A percentile compares a stretch with the other conserved stretches of the same genome.
Evolutionary conservation across 2,329 filamentous ascomycete species (phyloP).

Genomic region (Exophiala calicioides): DNA sequence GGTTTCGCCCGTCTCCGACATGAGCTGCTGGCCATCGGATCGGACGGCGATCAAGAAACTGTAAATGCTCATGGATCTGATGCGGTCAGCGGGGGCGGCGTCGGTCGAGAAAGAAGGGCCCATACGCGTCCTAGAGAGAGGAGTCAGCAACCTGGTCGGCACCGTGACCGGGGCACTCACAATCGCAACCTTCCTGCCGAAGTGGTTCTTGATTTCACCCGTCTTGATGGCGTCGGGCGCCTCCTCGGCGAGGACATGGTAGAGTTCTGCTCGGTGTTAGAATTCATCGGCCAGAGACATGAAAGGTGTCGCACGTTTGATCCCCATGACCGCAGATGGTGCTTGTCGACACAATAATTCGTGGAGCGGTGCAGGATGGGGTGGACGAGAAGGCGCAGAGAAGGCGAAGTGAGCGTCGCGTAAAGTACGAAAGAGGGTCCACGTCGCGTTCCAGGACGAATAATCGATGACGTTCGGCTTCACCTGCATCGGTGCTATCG

Average conservation of each 20-base stretch:
- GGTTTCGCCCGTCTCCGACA: conserved; percentile 90
- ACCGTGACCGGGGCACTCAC: conserved; percentile 56
- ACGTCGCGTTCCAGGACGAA: conserved; percentile 8
- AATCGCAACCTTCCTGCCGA: conserved; percentile 96
- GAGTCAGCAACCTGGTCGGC: conserved; percentile 7
- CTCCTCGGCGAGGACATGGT: conserved; percentile 83
- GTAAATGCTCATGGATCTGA: conserved; percentile 95
- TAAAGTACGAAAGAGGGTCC: too few relatives aligned
- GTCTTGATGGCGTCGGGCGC: conserved; percentile 94
- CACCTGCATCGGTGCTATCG: too few relatives aligned
- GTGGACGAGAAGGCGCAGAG: conserved; percentile 3
- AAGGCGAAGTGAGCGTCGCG: conserved; percentile 5
- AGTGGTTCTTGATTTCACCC: conserved; percentile 98
- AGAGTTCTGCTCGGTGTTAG: conserved; percentile 57
- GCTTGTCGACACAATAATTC: neutral
- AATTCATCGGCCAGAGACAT: conserved; percentile 2
- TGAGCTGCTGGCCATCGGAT: conserved; percentile 94
- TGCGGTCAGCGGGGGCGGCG: conserved; percentile 16
- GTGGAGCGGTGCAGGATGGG: neutral
- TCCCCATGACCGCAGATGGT: conserved; percentile 45
- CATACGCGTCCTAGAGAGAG: conserved; percentile 48
- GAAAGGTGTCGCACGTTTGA: conserved; percentile 47
- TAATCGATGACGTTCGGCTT: conserved; percentile 6
- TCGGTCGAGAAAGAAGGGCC: neutral
- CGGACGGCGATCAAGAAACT: conserved; percentile 97